A percentile compares a stretch with the other conserved stretches of the same genome.
phyloP scores from a whole-genome alignment of 768 basidiomycete genomes.

The Hypsizygus marmoreus region DNA sequence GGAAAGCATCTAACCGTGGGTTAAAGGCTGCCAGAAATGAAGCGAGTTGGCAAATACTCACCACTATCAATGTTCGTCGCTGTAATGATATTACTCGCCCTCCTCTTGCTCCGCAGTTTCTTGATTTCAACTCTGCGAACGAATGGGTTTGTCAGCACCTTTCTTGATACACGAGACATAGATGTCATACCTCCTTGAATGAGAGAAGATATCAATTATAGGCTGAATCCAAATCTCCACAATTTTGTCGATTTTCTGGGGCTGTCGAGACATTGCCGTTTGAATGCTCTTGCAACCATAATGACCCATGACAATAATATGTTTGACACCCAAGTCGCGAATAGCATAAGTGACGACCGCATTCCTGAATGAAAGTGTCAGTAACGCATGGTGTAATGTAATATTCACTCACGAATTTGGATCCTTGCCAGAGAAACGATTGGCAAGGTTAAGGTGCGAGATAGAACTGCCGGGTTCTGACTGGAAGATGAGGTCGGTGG shows the following conservation, averaged over 20 bases:
- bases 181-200: slow-evolving; percentile 36
- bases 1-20: slow-evolving; percentile 42
- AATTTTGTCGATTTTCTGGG: slow-evolving; percentile 20
- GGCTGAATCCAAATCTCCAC: slow-evolving; percentile 35
- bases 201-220: slow-evolving; percentile 30
- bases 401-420: slow-evolving; percentile 31
- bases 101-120: slow-evolving; percentile 32
- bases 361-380: slow-evolving; percentile 21
- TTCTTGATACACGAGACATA: too few relatives aligned
- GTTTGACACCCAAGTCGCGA: slow-evolving; percentile 32
- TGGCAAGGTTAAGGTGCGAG: slow-evolving; percentile 36
- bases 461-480: slow-evolving; percentile 32
- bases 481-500: slow-evolving; percentile 29
- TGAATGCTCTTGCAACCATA: slow-evolving; percentile 39
- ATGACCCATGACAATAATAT: slow-evolving; percentile 41
- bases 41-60: not conserved
- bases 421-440: slow-evolving; percentile 36
- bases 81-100: slow-evolving; percentile 20
- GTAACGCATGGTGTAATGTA: not conserved
- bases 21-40: too few relatives aligned
- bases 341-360: slow-evolving; percentile 37
- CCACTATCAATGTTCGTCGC: slow-evolving; percentile 10
- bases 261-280: slow-evolving; percentile 27
- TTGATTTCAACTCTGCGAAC: slow-evolving; percentile 33
- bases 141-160: too few relatives aligned